Evolutionary conservation across 75 land plant species (phyloP).

Genomic region (Pseudotsuga menziesii): DNA sequence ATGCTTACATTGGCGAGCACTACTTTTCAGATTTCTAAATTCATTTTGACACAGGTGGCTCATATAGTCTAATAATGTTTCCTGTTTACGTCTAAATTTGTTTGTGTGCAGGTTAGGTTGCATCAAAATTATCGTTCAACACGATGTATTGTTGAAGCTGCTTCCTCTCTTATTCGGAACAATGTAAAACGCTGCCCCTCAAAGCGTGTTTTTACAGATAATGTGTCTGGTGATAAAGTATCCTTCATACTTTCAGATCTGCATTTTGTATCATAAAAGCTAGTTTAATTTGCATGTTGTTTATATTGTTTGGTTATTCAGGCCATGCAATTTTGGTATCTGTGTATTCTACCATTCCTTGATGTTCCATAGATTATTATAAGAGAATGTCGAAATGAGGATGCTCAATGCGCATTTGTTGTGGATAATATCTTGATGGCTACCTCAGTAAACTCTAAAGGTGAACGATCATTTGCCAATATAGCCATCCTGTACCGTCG

Average conservation of each 20-base stretch:
- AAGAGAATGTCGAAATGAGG: constrained; percentile 85
- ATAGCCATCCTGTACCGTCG: constrained; percentile 89
- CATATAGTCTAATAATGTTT: neutral
- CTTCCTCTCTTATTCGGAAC: constrained; percentile 66
- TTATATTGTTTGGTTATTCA: neutral
- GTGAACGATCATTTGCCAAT: constrained; percentile 44
- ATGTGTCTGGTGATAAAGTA: constrained; percentile 81
- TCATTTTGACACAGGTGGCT: no score
- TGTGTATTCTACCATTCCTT: constrained; percentile 4
- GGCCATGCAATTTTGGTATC: neutral
- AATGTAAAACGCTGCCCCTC: constrained; percentile 58
- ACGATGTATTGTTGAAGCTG: constrained; percentile 94
- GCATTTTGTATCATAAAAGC: neutral
- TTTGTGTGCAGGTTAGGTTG: constrained; percentile 59
- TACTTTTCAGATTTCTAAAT: no score
- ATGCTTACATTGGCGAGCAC: no score
- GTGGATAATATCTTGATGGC: constrained; percentile 78
- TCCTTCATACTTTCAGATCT: neutral
- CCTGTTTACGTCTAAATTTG: neutral
- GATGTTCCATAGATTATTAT: constrained; percentile 52
- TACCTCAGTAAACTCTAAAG: constrained; percentile 31
- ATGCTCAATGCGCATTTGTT: constrained; percentile 94
- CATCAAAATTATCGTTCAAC: constrained; percentile 94
- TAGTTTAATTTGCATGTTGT: neutral
- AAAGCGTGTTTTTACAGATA: constrained; percentile 68